Percentiles rank a stretch among this genome's conserved stretches.
Evolutionary conservation across 805 yeast genomes (phyloP).

Genomic region (Ogataea zsoltii): DNA sequence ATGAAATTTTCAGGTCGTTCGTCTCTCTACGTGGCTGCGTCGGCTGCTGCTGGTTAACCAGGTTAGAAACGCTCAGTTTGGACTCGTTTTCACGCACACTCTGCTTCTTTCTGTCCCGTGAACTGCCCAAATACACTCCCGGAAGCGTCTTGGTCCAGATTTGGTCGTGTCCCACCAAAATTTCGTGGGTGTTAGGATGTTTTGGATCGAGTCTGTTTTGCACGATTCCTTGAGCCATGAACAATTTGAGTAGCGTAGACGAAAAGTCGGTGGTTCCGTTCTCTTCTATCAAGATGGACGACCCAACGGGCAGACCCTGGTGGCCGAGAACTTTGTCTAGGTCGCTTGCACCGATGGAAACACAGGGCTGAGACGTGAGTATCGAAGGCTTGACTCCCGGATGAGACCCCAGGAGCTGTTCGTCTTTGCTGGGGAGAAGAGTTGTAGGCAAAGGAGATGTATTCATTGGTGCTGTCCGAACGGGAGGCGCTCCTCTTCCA

Average conservation of each 20-base stretch:
- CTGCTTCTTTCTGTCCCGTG: constrained; percentile 64
- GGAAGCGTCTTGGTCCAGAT: constrained; percentile 73
- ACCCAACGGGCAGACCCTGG: constrained; percentile 83
- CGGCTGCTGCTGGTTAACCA: constrained; percentile 40
- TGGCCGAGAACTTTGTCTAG: constrained; percentile 75
- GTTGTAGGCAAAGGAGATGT: background rate
- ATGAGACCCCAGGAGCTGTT: constrained; percentile 29
- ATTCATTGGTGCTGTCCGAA: background rate
- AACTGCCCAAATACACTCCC: constrained; percentile 69
- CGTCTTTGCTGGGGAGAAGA: background rate
- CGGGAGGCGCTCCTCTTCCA: constrained; percentile 16
- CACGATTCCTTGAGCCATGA: constrained; percentile 73
- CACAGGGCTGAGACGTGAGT: constrained; percentile 68
- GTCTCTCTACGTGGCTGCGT: constrained; percentile 8
- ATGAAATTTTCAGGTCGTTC: constrained; percentile 79
- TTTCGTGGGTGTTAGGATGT: constrained; percentile 53
- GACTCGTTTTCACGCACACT: constrained; percentile 57
- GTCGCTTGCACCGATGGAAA: constrained; percentile 79
- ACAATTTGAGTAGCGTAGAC: constrained; percentile 64
- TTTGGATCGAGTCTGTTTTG: constrained; percentile 54
- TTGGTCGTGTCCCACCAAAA: constrained; percentile 60
- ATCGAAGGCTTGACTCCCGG: constrained; percentile 78
- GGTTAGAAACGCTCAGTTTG: constrained; percentile 67
- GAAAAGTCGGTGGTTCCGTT: constrained; percentile 87
- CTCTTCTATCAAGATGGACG: constrained; percentile 72